These are phyloP conservation scores for Penicillium palitans DNA, from an alignment of 2,329 filamentous ascomycete genomes.

Conservation along the genomic window DNA sequence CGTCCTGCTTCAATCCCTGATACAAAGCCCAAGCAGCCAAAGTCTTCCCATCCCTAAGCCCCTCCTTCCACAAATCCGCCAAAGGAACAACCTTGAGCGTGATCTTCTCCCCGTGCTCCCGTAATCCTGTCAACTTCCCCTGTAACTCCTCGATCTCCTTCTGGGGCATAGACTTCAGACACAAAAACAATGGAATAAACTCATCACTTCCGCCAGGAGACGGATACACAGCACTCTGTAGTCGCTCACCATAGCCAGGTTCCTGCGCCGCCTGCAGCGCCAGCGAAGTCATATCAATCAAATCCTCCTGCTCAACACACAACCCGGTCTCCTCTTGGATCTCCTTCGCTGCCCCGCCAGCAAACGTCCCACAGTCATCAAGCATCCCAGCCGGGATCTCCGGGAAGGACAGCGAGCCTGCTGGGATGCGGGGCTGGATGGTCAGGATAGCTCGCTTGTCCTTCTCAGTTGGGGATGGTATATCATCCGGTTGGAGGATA, in stretches of 20 bases:
- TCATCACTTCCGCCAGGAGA: conserved; percentile 60
- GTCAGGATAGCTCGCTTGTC: conserved; percentile 55
- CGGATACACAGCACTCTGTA: conserved; percentile 56
- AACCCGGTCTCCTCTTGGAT: conserved; percentile 59
- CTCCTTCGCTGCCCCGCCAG: conserved; percentile 57
- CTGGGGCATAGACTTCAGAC: conserved; percentile 53
- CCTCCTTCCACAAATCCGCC: conserved; percentile 55
- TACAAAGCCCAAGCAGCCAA: conserved; percentile 59
- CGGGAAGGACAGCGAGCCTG: conserved; percentile 54
- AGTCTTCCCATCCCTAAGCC: conserved; percentile 57
- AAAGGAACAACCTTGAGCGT: conserved; percentile 57
- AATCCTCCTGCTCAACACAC: conserved; percentile 50
- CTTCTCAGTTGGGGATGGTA: conserved; percentile 40
- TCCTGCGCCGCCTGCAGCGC: conserved; percentile 37
- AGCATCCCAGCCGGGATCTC: conserved; percentile 64
- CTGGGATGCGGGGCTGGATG: conserved; percentile 58
- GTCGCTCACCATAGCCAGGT: conserved; percentile 30
- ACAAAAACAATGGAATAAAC: conserved; percentile 58
- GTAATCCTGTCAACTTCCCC: conserved; percentile 56
- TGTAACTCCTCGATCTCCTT: conserved; percentile 52
- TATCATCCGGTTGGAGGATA: conserved; percentile 56
- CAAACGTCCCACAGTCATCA: conserved; percentile 55
- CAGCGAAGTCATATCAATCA: conserved; percentile 57
- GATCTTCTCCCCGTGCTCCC: conserved; percentile 59
- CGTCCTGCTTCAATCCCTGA: conserved; percentile 51